phyloP scores from a whole-genome alignment of 768 basidiomycete genomes.

The Mycena belliarum region DNA sequence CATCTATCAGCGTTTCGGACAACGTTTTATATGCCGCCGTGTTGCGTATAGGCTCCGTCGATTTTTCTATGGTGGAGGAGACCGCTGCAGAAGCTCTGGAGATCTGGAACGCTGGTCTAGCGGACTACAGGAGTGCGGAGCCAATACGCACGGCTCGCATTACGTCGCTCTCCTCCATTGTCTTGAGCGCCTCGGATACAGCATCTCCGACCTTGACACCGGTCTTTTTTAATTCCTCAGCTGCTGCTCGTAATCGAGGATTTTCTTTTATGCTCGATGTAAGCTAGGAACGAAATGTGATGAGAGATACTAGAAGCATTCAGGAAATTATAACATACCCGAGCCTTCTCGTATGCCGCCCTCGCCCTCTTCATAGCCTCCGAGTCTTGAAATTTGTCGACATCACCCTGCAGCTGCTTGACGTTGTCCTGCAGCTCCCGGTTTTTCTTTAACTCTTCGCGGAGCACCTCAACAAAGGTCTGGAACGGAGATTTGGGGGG shows the following conservation, averaged over 20 bases:
- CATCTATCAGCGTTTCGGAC: conserved; percentile 86
- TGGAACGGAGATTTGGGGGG: conserved; percentile 90
- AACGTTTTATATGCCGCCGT: conserved; percentile 93
- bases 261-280: conserved; percentile 96
- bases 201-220: conserved; percentile 95
- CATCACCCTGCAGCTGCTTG: conserved; percentile 96
- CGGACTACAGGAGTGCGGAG: not conserved
- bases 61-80: conserved; percentile 80
- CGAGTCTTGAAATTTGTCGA: conserved; percentile 95
- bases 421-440: conserved; percentile 95
- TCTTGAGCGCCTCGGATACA: conserved; percentile 85
- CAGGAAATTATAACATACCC: conserved; percentile 59
- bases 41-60: conserved; percentile 96
- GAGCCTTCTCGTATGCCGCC: conserved; percentile 91
- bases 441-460: conserved; percentile 91
- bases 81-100: conserved; percentile 84
- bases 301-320: conserved; percentile 3
- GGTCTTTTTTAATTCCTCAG: conserved; percentile 86
- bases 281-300: conserved; percentile 48
- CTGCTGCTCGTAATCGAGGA: conserved; percentile 86
- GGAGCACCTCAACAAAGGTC: conserved; percentile 92
- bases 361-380: conserved; percentile 92
- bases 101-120: conserved; percentile 50
- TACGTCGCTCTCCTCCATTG: conserved; percentile 93
- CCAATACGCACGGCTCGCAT: conserved; percentile 73